A percentile compares a stretch with the other conserved stretches of the same genome.
phyloP scores from a whole-genome alignment of 805 yeast species.

The Candida awuae region DNA sequence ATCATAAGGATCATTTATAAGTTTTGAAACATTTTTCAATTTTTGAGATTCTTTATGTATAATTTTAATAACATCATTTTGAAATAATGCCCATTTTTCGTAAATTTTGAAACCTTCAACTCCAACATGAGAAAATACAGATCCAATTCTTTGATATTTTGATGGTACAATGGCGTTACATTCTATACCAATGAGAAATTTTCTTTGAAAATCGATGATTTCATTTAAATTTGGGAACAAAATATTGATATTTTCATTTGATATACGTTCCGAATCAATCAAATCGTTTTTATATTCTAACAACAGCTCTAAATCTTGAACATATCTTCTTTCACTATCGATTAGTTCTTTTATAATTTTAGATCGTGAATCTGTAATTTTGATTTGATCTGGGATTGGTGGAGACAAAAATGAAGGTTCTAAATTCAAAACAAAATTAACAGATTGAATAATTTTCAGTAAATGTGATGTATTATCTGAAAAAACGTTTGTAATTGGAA shows the following conservation, averaged over 20 bases:
- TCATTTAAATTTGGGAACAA: conserved; percentile 80
- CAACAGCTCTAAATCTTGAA: conserved; percentile 78
- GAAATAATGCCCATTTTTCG: conserved; percentile 92
- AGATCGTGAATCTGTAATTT: conserved; percentile 49
- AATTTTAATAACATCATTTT: conserved; percentile 76
- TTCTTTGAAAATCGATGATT: conserved; percentile 84
- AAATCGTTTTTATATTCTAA: conserved; percentile 62
- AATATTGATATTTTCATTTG: conserved; percentile 71
- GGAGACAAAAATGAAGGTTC: conserved; percentile 32
- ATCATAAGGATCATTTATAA: conserved; percentile 81
- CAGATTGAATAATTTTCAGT: conserved; percentile 64
- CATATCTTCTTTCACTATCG: conserved; percentile 87
- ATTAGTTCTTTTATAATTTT: conserved; percentile 79
- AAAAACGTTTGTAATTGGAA: conserved; percentile 85
- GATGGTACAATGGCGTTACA: conserved; percentile 72
- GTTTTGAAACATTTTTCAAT: conserved; percentile 43
- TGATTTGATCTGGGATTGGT: conserved; percentile 20
- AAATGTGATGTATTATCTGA: conserved; percentile 74
- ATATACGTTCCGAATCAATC: conserved; percentile 53
- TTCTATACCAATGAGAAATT: conserved; percentile 82
- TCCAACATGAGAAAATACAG: conserved; percentile 78
- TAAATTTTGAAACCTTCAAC: conserved; percentile 73
- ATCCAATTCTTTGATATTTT: conserved; percentile 77
- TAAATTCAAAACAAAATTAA: conserved; percentile 53
- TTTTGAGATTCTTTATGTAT: conserved; percentile 56